Evolutionary conservation across 179 eudicot genomes (phyloP).

Genomic region (Silene noctiflora): DNA sequence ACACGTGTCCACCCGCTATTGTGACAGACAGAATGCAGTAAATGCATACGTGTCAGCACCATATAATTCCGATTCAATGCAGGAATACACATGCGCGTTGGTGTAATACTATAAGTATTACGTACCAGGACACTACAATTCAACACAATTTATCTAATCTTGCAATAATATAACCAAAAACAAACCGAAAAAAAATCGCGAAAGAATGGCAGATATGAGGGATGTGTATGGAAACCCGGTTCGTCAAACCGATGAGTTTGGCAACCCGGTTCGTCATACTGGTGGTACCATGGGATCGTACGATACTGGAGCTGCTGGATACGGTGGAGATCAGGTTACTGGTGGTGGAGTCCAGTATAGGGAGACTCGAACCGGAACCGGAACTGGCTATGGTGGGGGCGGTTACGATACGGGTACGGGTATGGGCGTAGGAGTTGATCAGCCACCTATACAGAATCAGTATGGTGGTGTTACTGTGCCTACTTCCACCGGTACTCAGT

Average conservation of each 20-base stretch:
- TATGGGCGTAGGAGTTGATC: constrained; percentile 9
- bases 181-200: too few species aligned
- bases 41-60: constrained; percentile 10
- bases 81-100: not conserved
- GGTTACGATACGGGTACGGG: constrained; percentile 9
- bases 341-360: not conserved
- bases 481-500: constrained; percentile 7
- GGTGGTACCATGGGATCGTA: constrained; percentile 42
- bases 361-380: not conserved
- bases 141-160: not conserved
- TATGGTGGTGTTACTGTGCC: constrained; percentile 31
- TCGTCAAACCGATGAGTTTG: constrained; percentile 29
- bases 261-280: constrained; percentile 28
- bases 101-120: not conserved
- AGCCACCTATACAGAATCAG: constrained; percentile 19
- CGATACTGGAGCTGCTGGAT: constrained; percentile 24
- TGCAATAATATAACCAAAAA: not conserved
- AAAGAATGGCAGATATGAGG: constrained; percentile 27
- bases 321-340: constrained; percentile 14
- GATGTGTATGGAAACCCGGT: constrained; percentile 41
- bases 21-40: constrained; percentile 1
- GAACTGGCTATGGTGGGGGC: not conserved
- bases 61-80: not conserved
- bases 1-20: not conserved
- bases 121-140: not conserved